Conservation (phyloP, 257 asterid genomes). For the Nicotiana otophora region DNA sequence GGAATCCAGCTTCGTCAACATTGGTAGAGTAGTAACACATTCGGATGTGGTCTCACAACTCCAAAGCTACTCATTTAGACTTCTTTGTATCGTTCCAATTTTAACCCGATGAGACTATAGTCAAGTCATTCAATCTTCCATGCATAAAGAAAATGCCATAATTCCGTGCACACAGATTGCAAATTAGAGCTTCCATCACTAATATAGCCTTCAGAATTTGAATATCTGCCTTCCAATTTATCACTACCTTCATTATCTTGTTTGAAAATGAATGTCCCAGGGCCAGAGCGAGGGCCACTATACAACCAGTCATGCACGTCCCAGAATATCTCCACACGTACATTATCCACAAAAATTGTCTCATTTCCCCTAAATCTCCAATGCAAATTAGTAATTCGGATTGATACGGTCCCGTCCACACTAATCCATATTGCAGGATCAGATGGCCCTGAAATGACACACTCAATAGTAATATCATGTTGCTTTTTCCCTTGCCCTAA, state of each 20-base stretch:
- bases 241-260: constrained; percentile 26
- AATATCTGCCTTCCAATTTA: constrained; percentile 9
- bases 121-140: constrained; percentile 49
- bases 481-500: constrained; percentile 57
- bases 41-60: not conserved
- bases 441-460: constrained; percentile 32
- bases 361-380: constrained; percentile 95
- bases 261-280: constrained; percentile 62
- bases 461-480: constrained; percentile 63
- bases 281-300: constrained; percentile 30
- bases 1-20: not conserved
- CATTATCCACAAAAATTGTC: constrained; percentile 48
- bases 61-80: not conserved
- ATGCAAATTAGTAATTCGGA: constrained; percentile 59
- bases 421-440: constrained; percentile 89
- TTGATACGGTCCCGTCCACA: constrained; percentile 58
- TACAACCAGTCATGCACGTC: constrained; percentile 90
- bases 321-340: constrained; percentile 66
- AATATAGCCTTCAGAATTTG: constrained; percentile 8
- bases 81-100: not conserved
- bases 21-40: not conserved
- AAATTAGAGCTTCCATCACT: constrained; percentile 15
- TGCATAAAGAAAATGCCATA: constrained; percentile 76
- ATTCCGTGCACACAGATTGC: constrained; percentile 27
- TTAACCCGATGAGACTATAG: not conserved